phyloP scores from a whole-genome alignment of 2,329 filamentous ascomycete species.

The Colletotrichum orchidophilum region DNA sequence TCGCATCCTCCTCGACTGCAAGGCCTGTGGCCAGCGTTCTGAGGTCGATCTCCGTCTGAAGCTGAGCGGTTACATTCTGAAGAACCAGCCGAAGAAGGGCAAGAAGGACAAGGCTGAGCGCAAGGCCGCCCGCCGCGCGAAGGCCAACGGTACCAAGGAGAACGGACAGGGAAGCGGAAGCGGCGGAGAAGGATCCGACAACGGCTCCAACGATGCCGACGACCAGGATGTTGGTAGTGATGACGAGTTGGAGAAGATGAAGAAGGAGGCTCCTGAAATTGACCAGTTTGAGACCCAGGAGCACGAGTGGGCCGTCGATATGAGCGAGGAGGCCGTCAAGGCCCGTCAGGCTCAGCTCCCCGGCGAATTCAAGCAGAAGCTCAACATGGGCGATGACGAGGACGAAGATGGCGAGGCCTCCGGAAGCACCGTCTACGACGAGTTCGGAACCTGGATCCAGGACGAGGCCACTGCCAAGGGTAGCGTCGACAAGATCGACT shows the following conservation, averaged over 20 bases:
- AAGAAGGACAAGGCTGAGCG: conserved; percentile 96
- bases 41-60: conserved; percentile 94
- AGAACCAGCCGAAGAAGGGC: conserved; percentile 91
- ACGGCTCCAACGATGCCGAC: conserved; percentile 59
- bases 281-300: conserved; percentile 75
- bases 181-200: conserved; percentile 61
- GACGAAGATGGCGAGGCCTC: conserved; percentile 83
- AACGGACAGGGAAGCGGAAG: conserved; percentile 69
- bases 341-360: conserved; percentile 93
- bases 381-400: conserved; percentile 80
- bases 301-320: conserved; percentile 95
- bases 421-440: conserved; percentile 83
- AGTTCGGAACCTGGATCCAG: conserved; percentile 92
- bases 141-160: conserved; percentile 69
- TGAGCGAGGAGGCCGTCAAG: conserved; percentile 93
- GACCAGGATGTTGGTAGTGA: conserved; percentile 80
- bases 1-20: conserved; percentile 94
- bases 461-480: conserved; percentile 76
- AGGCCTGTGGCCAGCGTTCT: conserved; percentile 94
- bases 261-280: conserved; percentile 62
- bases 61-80: conserved; percentile 96
- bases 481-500: conserved; percentile 80
- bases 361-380: conserved; percentile 92
- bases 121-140: conserved; percentile 91
- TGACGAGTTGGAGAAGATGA: conserved; percentile 90